phyloP scores from a whole-genome alignment of 2,329 filamentous ascomycete species.

The Aspergillus oerlinghausenensis region DNA sequence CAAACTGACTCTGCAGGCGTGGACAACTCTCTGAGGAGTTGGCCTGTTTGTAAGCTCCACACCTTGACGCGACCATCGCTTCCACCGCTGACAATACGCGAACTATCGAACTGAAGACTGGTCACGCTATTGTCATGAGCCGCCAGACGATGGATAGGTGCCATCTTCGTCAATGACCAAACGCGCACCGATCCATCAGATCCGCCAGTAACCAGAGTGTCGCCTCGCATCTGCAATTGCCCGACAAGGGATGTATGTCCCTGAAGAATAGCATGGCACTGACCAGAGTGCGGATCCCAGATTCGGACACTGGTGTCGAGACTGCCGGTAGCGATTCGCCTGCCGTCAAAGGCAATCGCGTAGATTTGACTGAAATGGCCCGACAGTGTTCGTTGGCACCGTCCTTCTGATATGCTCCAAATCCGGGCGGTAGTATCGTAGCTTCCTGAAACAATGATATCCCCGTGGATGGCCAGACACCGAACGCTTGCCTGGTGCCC shows the following conservation, averaged over 20 bases:
- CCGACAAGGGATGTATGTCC: slow-evolving; percentile 96
- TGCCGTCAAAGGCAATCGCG: slow-evolving; percentile 94
- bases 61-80: slow-evolving; percentile 98
- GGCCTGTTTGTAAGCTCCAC: slow-evolving; percentile 91
- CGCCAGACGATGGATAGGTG: slow-evolving; percentile 86
- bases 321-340: slow-evolving; percentile 88
- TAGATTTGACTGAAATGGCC: slow-evolving; percentile 99
- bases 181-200: slow-evolving; percentile 94
- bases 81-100: slow-evolving; percentile 88
- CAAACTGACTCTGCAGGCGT: slow-evolving; percentile 91
- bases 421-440: slow-evolving; percentile 97
- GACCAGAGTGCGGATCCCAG: slow-evolving; percentile 86
- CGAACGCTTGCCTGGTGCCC: slow-evolving; percentile 94
- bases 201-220: slow-evolving; percentile 91
- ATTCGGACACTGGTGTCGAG: slow-evolving; percentile 95
- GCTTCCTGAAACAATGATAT: slow-evolving; percentile 95
- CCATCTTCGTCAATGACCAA: slow-evolving; percentile 88
- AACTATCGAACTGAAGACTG: slow-evolving; percentile 94
- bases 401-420: slow-evolving; percentile 95
- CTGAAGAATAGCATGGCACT: slow-evolving; percentile 86
- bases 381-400: slow-evolving; percentile 81
- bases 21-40: slow-evolving; percentile 84
- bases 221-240: slow-evolving; percentile 90
- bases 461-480: slow-evolving; percentile 91
- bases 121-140: slow-evolving; percentile 99